Base-by-base conservation (phyloP, 805 yeast genomes). In the Candida ficus region DNA sequence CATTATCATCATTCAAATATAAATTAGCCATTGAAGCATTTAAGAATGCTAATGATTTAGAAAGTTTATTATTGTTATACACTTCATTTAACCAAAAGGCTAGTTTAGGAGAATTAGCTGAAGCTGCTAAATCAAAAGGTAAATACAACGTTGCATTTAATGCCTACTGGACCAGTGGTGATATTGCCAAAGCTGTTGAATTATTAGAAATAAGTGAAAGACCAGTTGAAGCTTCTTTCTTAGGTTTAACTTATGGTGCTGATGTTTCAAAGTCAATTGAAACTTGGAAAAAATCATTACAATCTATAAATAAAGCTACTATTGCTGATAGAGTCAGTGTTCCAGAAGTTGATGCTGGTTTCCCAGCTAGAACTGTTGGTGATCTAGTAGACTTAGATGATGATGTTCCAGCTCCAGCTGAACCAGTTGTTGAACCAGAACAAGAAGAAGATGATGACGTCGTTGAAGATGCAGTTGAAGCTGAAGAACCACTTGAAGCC, bases 61-160 rank as follows among this genome's bases (percentile, higher is more conserved):
- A 90, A 44, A 83, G 96, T 4, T 70, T 93, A 53, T 73, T 93
- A 49, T 74, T 91, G 50, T 63, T 93, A 47, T 78, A 89, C 63
- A 80, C 96, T 9, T 83, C 96, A 7, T 73, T 90, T 36, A 90
- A 87, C 58, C 73, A 87, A 61, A 69, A 68, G 51, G 64, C 62
- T 9, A 83, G 78, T 29, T 73, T 93, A 47, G 60, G 66, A 17
- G 66, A 68, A 41, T 71, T 91, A 29, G 95, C 93, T 6, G 68
- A 70, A 41, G 63, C 66, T 35, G 90, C 96, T 36, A 78, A 74
- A 51, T 66, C 60, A n/a, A 72, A 68, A 33, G 97, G 97, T 36
- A 83, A 83, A 59, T 86, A 79, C 63, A 93, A 93, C 61, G 69
- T 90, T 43, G 95, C 98, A 20, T 93, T 89, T 70, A 88, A 86